Base-by-base conservation (phyloP, 805 yeast genomes). In the Metschnikowia gelsemii region DNA sequence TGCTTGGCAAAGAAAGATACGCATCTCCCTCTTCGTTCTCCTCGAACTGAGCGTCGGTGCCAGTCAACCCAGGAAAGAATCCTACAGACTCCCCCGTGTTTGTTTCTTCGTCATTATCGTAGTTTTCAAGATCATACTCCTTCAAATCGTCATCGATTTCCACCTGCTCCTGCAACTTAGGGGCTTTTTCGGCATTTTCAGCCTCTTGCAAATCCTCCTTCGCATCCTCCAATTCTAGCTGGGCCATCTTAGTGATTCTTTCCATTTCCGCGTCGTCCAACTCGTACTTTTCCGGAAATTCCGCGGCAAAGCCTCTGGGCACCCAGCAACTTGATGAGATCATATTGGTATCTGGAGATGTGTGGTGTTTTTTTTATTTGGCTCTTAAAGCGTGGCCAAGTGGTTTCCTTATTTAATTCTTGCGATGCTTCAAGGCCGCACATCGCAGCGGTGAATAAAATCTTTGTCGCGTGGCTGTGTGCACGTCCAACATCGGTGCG, bases 241-340 rank as follows among this genome's bases (percentile, higher is more conserved):
- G 78, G 39, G 98, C 96, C 79, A 93, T 75, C 51, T 81, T 79
- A 47, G 82, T 78, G 59, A 93, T 89, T 66, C 97, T 78, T 43
- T 80, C 91, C 87, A 93, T 82, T 66, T 93, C 99, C 46, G 78
- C 91, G 48, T 93, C 98, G 52, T 89, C 82, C 40, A 91, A 68
- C 52, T 87, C 96, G 56, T 88, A 89, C 58, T 84, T 79, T 56
- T 80, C 87, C 5, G 99, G 98, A 59, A 83, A 87, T 63, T 90
- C 97, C 27, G 95, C 78, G 21, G 99, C 95, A 63, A 75, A 85
- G 4, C 99, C 99, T 57, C 96, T 79, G 36, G 98, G 97, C 18
- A 91, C 96, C 98, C 99, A 93, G 38, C 82, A 71, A 35, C 93
- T 82, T 20, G 97, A 84, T 28, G 99, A 88, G 50, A 91, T 84